Base-by-base conservation (phyloP, 139 green algal genomes). In the Micromonas pusilla region DNA sequence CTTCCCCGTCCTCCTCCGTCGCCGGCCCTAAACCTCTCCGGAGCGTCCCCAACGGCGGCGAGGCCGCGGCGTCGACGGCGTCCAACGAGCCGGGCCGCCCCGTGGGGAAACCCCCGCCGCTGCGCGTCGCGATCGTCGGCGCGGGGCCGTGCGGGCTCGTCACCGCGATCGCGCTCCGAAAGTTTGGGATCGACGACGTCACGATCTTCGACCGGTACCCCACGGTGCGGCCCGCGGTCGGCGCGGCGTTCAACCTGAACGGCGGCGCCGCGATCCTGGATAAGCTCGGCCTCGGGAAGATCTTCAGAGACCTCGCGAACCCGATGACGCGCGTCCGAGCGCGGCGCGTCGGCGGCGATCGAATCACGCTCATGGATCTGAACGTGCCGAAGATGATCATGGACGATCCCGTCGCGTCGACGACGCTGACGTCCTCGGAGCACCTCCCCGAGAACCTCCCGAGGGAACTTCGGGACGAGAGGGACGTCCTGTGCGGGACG, bases 171-270 rank as follows among this genome's bases (percentile, higher is more conserved):
- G 65, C 66, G 52, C 45, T 82, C 45, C 33, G 38, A 31, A 37
- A 67, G 3, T 36, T 73, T 19, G 37, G 37, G 1, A 63, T 75
- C 37, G 30, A 6, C 25, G 33, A 72, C 65, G 65, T 66, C 53
- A 57, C 30, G 5, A 37, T 62, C 28, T 80, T 68, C 5, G 76
- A 67, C 52, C 32, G 26, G 0, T 52, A 25, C 1, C 73, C 53
- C 13, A 36, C 28, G 33, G 23, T 80, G 25, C 23, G 32, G 0
- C 64, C 64, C 1, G 54, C 67, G 2, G 2, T 80, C 19, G 76
- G 76, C 25, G 76, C 34, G 5, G 64, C 39, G 26, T 74, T 80
- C 68, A 80, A 80, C 32, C 33, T 80, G 21, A 80, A 80, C 64
- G 64, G 76, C 37, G 76, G 76, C 38, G 76, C 76, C 25, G 53